Conservation (phyloP, 148 eudicot species). For the Rhododendron vialii region DNA sequence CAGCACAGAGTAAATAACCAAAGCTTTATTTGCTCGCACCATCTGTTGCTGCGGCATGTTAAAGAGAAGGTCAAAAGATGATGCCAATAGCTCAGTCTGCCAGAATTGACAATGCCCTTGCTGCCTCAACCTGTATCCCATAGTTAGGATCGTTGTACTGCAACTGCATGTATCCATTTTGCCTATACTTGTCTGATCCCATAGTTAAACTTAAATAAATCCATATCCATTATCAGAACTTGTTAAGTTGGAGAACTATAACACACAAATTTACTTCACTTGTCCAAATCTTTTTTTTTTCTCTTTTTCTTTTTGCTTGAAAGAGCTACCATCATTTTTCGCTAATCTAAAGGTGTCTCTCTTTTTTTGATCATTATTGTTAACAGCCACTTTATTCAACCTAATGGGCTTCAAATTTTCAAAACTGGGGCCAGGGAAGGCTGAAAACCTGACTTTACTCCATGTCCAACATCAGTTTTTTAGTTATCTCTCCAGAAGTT, state of each 20-base stretch:
- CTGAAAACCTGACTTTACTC: slow-evolving; percentile 5
- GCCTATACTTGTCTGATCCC: not conserved
- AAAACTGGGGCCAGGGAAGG: slow-evolving; percentile 23
- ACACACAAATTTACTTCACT: not conserved
- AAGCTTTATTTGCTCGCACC: not conserved
- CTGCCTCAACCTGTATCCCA: not conserved
- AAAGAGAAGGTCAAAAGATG: not conserved
- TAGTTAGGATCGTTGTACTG: not conserved
- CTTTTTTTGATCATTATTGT: not conserved
- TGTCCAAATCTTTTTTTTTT: not conserved
- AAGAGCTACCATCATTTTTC: not conserved
- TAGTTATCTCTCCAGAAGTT: slow-evolving; percentile 35
- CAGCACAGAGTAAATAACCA: not conserved
- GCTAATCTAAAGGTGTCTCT: not conserved
- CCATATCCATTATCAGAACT: not conserved
- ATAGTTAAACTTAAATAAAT: too few relatives aligned
- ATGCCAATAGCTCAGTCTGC: not conserved
- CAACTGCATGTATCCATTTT: not conserved
- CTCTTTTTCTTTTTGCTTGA: not conserved
- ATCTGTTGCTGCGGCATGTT: not conserved
- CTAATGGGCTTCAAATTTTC: slow-evolving; percentile 48
- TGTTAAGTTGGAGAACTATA: not conserved
- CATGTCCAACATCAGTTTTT: slow-evolving; percentile 27
- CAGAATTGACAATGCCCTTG: not conserved
- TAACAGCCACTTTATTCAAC: slow-evolving; percentile 12